These are phyloP conservation scores for Vickermania ingenoplastis DNA, from an alignment of 208 protist genomes.

Conservation along the genomic window DNA sequence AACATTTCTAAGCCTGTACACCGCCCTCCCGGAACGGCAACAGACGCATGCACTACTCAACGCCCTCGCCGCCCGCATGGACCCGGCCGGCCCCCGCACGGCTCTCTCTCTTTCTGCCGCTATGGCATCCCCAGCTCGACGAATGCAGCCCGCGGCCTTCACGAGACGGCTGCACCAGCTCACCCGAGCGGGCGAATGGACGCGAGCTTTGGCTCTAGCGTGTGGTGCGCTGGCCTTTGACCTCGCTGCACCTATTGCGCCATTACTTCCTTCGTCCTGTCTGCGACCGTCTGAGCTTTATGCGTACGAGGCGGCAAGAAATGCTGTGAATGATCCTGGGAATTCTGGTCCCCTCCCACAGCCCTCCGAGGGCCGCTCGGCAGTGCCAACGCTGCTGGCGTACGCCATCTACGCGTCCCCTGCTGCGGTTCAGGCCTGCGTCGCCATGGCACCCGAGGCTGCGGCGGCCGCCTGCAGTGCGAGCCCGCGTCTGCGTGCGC, in stretches of 20 bases:
- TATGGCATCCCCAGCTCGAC: conserved; percentile 14
- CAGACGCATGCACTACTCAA: conserved; percentile 9
- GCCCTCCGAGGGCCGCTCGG: background rate
- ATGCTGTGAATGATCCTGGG: background rate
- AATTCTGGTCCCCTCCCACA: no score
- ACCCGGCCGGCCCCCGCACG: conserved; percentile 11
- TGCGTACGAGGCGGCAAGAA: background rate
- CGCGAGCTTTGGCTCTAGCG: conserved; percentile 15
- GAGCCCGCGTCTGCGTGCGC: no score
- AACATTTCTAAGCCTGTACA: background rate
- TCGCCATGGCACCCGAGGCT: no score
- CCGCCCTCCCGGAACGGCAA: background rate
- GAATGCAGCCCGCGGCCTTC: conserved; percentile 61
- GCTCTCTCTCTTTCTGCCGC: conserved; percentile 18
- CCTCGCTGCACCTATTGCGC: conserved; percentile 11
- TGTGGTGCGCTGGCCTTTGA: conserved; percentile 25
- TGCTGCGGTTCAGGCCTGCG: background rate
- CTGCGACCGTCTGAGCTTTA: background rate
- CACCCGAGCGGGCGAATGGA: conserved; percentile 12
- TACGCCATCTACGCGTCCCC: background rate
- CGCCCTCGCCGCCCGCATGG: conserved; percentile 21
- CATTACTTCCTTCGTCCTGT: background rate
- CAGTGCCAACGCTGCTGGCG: background rate
- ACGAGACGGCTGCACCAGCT: conserved; percentile 22
- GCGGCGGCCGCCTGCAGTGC: no score